phyloP scores from a whole-genome alignment of 148 eudicot species.

The Heliamphora exappendiculata region DNA sequence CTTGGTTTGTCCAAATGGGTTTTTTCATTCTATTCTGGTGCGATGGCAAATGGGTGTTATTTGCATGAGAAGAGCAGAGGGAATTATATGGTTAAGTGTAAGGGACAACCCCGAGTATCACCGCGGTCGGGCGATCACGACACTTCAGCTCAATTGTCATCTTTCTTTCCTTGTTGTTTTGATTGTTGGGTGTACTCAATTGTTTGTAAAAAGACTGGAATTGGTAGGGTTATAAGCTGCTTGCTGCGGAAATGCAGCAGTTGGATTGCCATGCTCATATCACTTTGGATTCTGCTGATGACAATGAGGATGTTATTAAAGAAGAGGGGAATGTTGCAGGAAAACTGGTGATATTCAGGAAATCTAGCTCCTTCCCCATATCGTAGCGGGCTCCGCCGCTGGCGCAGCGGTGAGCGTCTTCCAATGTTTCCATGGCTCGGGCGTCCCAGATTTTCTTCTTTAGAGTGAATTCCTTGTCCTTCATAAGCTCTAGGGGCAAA shows the following conservation, averaged over 20 bases:
- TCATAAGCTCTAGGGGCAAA: too few relatives aligned
- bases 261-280: slow-evolving; percentile 25
- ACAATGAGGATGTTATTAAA: slow-evolving; percentile 24
- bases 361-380: too few relatives aligned
- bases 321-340: slow-evolving; percentile 23
- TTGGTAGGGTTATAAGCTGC: slow-evolving; percentile 34
- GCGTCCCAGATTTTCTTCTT: too few relatives aligned
- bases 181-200: slow-evolving; percentile 30
- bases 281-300: slow-evolving; percentile 46
- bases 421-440: too few relatives aligned
- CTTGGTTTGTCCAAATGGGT: slow-evolving; percentile 39
- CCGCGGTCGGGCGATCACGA: slow-evolving; percentile 47
- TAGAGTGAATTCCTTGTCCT: too few relatives aligned
- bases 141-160: slow-evolving; percentile 29
- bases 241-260: slow-evolving; percentile 26
- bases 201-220: slow-evolving; percentile 20
- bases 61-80: slow-evolving; percentile 17
- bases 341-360: too few relatives aligned
- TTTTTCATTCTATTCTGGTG: slow-evolving; percentile 19
- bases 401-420: too few relatives aligned
- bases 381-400: too few relatives aligned
- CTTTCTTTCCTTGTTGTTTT: slow-evolving; percentile 45
- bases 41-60: slow-evolving; percentile 15
- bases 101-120: slow-evolving; percentile 49
- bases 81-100: slow-evolving; percentile 26